These are phyloP conservation scores for Asclepias syriaca DNA, from an alignment of 257 asterid species.

Conservation along the genomic window DNA sequence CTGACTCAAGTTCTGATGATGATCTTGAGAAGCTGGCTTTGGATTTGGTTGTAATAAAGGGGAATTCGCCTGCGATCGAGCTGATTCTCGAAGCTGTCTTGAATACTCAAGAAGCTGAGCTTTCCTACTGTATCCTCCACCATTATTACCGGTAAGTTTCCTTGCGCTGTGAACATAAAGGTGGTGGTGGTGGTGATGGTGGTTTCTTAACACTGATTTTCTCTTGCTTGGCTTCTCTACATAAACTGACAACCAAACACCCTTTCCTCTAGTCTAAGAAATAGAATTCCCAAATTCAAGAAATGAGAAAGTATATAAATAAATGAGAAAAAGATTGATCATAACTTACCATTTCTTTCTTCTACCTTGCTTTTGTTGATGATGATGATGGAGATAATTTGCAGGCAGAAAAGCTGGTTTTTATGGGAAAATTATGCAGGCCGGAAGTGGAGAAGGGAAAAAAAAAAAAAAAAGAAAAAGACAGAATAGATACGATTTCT, in stretches of 20 bases:
- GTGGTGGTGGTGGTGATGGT: constrained; percentile 21
- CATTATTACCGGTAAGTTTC: constrained; percentile 9
- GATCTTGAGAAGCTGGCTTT: neutral
- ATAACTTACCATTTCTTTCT: constrained; percentile 1
- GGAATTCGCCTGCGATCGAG: constrained; percentile 17
- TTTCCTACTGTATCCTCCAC: constrained; percentile 39
- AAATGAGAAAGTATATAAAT: neutral
- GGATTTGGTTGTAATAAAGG: neutral
- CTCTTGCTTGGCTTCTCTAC: constrained; percentile 26
- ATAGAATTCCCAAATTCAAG: neutral
- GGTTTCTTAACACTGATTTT: neutral
- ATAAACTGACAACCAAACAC: constrained; percentile 32
- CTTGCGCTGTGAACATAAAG: constrained; percentile 13
- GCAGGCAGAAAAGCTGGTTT: neutral
- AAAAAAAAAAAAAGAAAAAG: too few species aligned
- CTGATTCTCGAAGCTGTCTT: constrained; percentile 34
- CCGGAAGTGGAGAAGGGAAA: neutral
- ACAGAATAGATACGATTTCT: neutral
- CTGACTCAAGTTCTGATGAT: neutral
- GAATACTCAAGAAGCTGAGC: constrained; percentile 47
- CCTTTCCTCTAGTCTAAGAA: neutral
- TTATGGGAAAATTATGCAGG: constrained; percentile 7
- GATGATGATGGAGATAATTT: constrained; percentile 6
- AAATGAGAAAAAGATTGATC: neutral
- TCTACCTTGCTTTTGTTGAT: neutral